phyloP scores from a whole-genome alignment of 176 grass and related monocot species.

The Ensete ventricosum region DNA sequence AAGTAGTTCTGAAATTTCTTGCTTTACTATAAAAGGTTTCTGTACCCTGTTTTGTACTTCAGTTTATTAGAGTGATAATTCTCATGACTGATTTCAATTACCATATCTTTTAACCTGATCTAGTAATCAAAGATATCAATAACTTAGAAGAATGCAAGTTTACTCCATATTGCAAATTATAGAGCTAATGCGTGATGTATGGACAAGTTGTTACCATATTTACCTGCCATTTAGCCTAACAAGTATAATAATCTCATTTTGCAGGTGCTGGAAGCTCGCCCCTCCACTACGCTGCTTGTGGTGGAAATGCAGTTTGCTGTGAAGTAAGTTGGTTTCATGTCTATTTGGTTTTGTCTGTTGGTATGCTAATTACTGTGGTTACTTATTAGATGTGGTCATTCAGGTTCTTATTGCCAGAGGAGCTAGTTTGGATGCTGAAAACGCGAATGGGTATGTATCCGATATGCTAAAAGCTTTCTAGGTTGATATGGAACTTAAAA shows the following conservation, averaged over 20 bases:
- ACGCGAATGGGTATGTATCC: slow-evolving; percentile 52
- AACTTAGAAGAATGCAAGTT: not conserved
- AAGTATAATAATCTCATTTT: slow-evolving; percentile 19
- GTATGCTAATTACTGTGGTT: slow-evolving; percentile 1
- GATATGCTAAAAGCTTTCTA: not conserved
- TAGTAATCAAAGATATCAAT: not conserved
- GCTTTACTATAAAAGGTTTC: not conserved
- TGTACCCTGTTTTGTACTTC: not conserved
- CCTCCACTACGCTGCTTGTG: slow-evolving; percentile 87
- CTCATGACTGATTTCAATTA: not conserved
- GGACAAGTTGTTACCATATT: not conserved
- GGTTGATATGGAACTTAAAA: no score
- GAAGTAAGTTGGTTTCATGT: slow-evolving; percentile 46
- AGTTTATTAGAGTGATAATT: not conserved
- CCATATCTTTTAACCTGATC: not conserved
- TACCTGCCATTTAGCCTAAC: not conserved
- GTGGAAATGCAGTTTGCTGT: slow-evolving; percentile 80
- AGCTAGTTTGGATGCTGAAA: slow-evolving; percentile 49
- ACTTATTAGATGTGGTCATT: slow-evolving; percentile 20
- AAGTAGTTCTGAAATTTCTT: not conserved
- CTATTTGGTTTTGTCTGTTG: slow-evolving; percentile 11
- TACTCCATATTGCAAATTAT: not conserved
- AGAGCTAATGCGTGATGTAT: not conserved
- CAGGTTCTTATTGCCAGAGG: slow-evolving; percentile 87
- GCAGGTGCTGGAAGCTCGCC: slow-evolving; percentile 83